Conservation (phyloP, 78 protist genomes). For the Guillardia theta region DNA sequence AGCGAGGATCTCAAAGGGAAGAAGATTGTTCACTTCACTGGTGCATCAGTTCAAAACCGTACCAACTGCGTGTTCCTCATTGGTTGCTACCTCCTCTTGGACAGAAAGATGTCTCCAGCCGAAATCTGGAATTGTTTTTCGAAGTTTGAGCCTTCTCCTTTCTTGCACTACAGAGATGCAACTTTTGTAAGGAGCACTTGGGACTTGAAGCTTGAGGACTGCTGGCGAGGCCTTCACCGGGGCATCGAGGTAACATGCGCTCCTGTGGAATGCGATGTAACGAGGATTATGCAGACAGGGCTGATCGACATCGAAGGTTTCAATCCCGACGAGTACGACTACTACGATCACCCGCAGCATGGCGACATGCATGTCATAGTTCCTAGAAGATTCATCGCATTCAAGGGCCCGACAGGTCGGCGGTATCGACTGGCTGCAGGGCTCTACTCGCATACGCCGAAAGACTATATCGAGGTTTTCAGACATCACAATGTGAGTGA, state of each 20-base stretch:
- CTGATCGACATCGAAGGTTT: neutral
- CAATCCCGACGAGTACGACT: slow-evolving; percentile 30
- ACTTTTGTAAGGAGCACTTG: neutral
- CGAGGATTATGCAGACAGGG: too few species aligned
- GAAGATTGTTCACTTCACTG: neutral
- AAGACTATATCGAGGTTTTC: neutral
- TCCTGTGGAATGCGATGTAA: too few species aligned
- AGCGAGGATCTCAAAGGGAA: neutral
- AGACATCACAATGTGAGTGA: neutral
- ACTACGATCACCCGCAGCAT: slow-evolving; percentile 22
- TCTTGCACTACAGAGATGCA: neutral
- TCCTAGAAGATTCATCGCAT: neutral
- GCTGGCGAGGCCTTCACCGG: neutral
- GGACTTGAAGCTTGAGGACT: neutral
- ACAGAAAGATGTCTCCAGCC: too few species aligned
- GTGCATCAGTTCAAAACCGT: neutral
- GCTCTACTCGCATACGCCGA: neutral
- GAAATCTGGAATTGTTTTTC: too few species aligned
- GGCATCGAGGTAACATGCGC: too few species aligned
- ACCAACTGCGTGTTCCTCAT: neutral
- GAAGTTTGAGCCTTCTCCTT: neutral
- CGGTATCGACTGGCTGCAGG: neutral
- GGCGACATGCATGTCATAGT: slow-evolving; percentile 31
- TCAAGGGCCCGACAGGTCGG: neutral
- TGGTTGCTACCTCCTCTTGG: neutral